Conservation (phyloP, 73 alveolate genomes). For the Halteria grandinella region DNA sequence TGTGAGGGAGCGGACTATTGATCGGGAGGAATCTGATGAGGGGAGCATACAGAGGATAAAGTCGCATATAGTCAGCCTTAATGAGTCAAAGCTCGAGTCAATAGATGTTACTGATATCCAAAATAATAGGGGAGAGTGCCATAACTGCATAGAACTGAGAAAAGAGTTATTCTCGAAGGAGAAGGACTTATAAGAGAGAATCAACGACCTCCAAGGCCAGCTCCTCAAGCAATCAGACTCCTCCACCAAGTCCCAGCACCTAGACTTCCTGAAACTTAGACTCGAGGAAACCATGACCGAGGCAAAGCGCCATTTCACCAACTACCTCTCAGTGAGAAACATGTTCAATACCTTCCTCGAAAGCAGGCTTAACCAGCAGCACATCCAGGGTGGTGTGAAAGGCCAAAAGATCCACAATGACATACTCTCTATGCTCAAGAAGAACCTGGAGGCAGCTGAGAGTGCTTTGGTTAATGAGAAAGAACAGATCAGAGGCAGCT, state of each 20-base stretch:
- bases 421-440: conserved; percentile 43
- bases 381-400: conserved; percentile 27
- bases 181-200: neutral
- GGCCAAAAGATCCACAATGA: conserved; percentile 32
- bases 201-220: conserved; percentile 10
- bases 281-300: conserved; percentile 51
- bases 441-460: conserved; percentile 30
- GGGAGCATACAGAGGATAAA: no score
- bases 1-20: no score
- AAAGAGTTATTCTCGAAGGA: conserved; percentile 12
- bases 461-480: neutral
- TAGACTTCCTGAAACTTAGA: conserved; percentile 32
- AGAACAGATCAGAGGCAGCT: neutral
- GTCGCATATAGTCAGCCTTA: no score
- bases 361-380: conserved; percentile 1
- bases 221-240: neutral
- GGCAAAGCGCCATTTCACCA: conserved; percentile 55
- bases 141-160: conserved; percentile 2
- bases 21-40: no score
- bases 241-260: neutral
- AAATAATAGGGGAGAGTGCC: neutral
- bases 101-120: no score
- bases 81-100: no score
- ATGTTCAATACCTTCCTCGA: conserved; percentile 22
- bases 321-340: conserved; percentile 43